phyloP scores from a whole-genome alignment of 345 rosid species.

The Citrus reticulata region DNA sequence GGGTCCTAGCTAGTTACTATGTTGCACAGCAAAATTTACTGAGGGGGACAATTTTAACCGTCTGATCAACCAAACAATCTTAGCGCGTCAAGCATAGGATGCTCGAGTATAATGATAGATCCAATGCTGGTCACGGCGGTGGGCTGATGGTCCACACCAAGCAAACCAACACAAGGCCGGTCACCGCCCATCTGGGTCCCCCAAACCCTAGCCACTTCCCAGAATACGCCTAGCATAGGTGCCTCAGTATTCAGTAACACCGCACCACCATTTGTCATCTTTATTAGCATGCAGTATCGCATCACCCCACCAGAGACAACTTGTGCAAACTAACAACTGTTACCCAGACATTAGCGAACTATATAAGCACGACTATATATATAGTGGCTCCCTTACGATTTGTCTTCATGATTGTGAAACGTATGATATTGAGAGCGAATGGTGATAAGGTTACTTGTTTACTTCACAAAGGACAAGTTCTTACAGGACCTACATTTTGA shows the following conservation, averaged over 20 bases:
- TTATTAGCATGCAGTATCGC: neutral
- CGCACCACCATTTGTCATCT: neutral
- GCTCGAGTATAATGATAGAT: neutral
- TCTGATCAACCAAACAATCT: neutral
- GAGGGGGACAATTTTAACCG: neutral
- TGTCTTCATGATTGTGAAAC: neutral
- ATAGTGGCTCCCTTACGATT: neutral
- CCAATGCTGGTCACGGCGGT: neutral
- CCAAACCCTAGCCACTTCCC: neutral
- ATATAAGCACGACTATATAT: neutral
- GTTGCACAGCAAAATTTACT: neutral
- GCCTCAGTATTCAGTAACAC: slow-evolving; percentile 4
- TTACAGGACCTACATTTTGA: neutral
- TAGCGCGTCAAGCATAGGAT: slow-evolving; percentile 15
- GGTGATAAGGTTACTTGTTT: slow-evolving; percentile 18
- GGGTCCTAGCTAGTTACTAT: neutral
- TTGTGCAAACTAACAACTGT: neutral
- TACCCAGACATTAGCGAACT: no score
- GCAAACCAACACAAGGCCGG: slow-evolving; percentile 4
- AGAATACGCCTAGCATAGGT: neutral
- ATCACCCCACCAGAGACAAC: neutral
- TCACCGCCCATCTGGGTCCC: slow-evolving; percentile 26
- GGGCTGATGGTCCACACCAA: slow-evolving; percentile 19
- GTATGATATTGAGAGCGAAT: slow-evolving; percentile 12
- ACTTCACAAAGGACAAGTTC: neutral